These are phyloP conservation scores for Nymphaea colorata DNA, from an alignment of 164 flowering plant genomes.

Conservation along the genomic window DNA sequence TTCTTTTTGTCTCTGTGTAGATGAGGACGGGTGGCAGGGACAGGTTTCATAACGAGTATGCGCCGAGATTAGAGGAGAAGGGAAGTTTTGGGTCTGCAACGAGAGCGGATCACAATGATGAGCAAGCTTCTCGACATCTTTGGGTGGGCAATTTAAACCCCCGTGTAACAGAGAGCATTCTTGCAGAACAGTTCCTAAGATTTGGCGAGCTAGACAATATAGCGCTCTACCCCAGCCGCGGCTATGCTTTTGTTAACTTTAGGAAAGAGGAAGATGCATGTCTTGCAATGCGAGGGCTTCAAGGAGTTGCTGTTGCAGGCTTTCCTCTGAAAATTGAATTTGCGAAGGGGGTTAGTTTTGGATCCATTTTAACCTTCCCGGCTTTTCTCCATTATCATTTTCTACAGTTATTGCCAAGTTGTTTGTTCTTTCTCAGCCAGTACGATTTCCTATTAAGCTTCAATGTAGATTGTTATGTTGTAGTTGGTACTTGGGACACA, in stretches of 20 bases:
- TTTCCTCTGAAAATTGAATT: slow-evolving; percentile 78
- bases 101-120: slow-evolving; percentile 10
- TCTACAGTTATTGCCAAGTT: not conserved
- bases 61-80: slow-evolving; percentile 34
- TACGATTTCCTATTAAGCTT: not conserved
- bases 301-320: slow-evolving; percentile 61
- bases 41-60: slow-evolving; percentile 26
- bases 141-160: slow-evolving; percentile 88
- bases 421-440: not conserved
- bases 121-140: slow-evolving; percentile 70
- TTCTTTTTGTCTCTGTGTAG: slow-evolving; percentile 11
- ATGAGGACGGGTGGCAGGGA: slow-evolving; percentile 40
- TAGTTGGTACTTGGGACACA: not conserved
- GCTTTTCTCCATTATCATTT: not conserved
- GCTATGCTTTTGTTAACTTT: slow-evolving; percentile 81
- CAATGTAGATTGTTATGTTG: not conserved
- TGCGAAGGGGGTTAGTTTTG: slow-evolving; percentile 91
- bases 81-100: slow-evolving; percentile 7
- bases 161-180: slow-evolving; percentile 24
- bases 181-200: slow-evolving; percentile 39
- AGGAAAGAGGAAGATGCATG: slow-evolving; percentile 58
- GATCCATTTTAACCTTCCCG: slow-evolving; percentile 2
- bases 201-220: slow-evolving; percentile 74
- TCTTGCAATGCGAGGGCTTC: slow-evolving; percentile 56
- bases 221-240: slow-evolving; percentile 65